Evolutionary conservation across 2,329 filamentous ascomycete species (phyloP).

Genomic region (Teratosphaeria destructans): DNA sequence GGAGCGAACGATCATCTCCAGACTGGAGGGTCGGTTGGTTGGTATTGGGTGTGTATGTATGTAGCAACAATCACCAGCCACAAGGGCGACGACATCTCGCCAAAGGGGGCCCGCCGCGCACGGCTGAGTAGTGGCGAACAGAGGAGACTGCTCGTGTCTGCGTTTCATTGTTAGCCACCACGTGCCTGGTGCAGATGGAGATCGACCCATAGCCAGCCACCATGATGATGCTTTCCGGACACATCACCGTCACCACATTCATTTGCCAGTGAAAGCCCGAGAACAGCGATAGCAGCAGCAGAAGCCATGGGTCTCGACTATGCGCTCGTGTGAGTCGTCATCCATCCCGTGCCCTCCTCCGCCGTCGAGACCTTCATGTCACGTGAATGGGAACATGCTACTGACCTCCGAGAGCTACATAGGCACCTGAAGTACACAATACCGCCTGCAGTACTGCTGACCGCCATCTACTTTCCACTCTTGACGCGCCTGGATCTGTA

Average conservation of each 20-base stretch:
- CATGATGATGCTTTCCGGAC: background rate
- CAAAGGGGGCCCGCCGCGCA: background rate
- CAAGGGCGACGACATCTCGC: background rate
- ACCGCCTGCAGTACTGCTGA: conserved; percentile 50
- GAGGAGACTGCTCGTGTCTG: background rate
- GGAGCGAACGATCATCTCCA: background rate
- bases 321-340: conserved; percentile 47
- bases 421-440: conserved; percentile 60
- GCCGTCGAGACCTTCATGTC: background rate
- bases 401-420: background rate
- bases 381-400: background rate
- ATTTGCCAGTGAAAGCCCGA: background rate
- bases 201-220: background rate
- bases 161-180: background rate
- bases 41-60: background rate
- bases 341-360: background rate
- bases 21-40: background rate
- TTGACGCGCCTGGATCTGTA: conserved; percentile 52
- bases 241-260: background rate
- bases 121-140: background rate
- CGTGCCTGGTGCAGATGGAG: background rate
- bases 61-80: background rate
- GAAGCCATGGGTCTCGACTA: conserved; percentile 48
- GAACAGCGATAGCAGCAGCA: background rate
- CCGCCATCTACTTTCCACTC: conserved; percentile 50